Conservation (phyloP, 441 rosid genomes). For the Gossypium schwendimanii region DNA sequence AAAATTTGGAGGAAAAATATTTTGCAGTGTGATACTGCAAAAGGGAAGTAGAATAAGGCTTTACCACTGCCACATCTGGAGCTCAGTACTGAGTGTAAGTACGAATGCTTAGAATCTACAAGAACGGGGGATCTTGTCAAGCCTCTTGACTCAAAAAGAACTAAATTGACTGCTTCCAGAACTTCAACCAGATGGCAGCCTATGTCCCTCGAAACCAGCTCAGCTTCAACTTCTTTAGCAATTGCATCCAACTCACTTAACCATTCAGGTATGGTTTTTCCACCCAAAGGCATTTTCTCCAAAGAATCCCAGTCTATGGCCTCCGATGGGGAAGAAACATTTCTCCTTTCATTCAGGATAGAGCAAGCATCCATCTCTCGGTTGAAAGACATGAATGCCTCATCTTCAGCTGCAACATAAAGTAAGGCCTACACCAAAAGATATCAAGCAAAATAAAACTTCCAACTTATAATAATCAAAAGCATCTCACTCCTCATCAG, state of each 20-base stretch:
- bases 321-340: constrained; percentile 29
- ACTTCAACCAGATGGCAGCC: constrained; percentile 72
- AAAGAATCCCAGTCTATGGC: constrained; percentile 33
- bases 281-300: constrained; percentile 56
- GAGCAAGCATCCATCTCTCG: constrained; percentile 53
- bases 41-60: constrained; percentile 14
- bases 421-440: constrained; percentile 51
- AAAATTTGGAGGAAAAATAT: background rate
- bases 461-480: background rate
- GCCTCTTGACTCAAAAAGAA: constrained; percentile 70
- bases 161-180: constrained; percentile 70
- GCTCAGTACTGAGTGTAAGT: constrained; percentile 68
- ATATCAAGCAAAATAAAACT: background rate
- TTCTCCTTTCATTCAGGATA: constrained; percentile 40
- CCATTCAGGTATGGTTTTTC: constrained; percentile 61
- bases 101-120: constrained; percentile 57
- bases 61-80: constrained; percentile 75
- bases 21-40: background rate
- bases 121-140: constrained; percentile 62
- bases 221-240: constrained; percentile 76
- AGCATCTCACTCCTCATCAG: background rate
- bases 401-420: constrained; percentile 83
- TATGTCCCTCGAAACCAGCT: constrained; percentile 65
- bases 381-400: constrained; percentile 53
- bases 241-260: constrained; percentile 54